Evolutionary conservation across 176 grass and related monocot species (phyloP).

Genomic region (Thinopyrum elongatum): DNA sequence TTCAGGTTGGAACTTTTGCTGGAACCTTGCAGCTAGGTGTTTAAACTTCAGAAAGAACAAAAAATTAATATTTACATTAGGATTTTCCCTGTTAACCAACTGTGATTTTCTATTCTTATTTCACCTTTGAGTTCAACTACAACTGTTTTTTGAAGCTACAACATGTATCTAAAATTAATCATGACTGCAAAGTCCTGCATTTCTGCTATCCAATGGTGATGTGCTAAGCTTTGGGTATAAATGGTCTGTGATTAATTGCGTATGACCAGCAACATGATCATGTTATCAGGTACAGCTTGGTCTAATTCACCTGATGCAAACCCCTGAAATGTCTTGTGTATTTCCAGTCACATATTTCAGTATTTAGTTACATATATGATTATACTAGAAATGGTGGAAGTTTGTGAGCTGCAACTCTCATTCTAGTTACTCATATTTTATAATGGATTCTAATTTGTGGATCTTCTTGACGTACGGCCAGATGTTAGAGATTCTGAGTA

Average conservation of each 20-base stretch:
- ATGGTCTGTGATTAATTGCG: not conserved
- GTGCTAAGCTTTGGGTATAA: not conserved
- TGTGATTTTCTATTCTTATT: not conserved
- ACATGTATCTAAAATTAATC: not conserved
- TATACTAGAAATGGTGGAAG: not conserved
- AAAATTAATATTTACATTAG: not conserved
- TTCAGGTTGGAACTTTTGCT: not conserved
- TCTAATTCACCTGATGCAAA: no score
- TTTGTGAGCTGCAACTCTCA: not conserved
- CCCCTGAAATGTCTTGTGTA: not conserved
- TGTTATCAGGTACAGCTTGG: not conserved
- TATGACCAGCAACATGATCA: not conserved
- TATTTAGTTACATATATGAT: not conserved
- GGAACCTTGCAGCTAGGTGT: not conserved
- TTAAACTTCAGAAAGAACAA: not conserved
- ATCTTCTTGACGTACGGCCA: conserved; percentile 2
- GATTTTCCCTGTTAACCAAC: not conserved
- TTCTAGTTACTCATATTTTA: not conserved
- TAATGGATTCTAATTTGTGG: not conserved
- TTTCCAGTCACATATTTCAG: not conserved
- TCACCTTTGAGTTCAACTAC: not conserved
- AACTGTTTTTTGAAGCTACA: not conserved
- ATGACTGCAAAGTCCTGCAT: not conserved
- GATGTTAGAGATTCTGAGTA: not conserved
- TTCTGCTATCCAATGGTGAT: not conserved